phyloP scores from a whole-genome alignment of 148 eudicot genomes.

The Gaultheria prostrata region DNA sequence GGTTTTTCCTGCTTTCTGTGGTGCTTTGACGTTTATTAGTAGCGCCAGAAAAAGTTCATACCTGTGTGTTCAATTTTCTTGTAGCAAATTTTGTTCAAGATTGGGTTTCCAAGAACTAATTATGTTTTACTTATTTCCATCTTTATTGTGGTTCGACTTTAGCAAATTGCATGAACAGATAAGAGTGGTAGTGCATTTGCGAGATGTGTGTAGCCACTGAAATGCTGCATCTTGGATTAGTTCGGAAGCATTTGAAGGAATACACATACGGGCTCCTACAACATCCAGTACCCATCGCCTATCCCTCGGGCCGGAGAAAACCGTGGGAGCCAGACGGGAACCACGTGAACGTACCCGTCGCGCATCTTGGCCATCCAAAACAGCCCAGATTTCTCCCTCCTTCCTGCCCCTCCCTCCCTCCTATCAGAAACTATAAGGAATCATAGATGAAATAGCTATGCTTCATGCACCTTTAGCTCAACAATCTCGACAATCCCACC shows the following conservation, averaged over 20 bases:
- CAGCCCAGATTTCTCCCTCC: no score
- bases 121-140: neutral
- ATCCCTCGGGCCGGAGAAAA: no score
- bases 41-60: neutral
- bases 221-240: neutral
- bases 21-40: neutral
- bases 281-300: no score
- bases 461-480: neutral
- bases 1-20: neutral
- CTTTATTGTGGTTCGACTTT: neutral
- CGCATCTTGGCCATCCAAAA: no score
- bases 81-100: neutral
- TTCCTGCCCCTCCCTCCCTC: no score
- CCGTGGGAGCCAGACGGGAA: no score
- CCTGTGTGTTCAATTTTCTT: neutral
- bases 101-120: neutral
- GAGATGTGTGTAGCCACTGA: neutral
- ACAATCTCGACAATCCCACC: neutral
- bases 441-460: no score
- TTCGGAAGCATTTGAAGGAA: neutral
- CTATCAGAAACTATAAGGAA: no score
- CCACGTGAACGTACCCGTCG: no score
- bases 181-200: no score
- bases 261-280: neutral
- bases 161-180: neutral